Base-by-base conservation (phyloP, 768 basidiomycete genomes). In the Lenzites betulinus region DNA sequence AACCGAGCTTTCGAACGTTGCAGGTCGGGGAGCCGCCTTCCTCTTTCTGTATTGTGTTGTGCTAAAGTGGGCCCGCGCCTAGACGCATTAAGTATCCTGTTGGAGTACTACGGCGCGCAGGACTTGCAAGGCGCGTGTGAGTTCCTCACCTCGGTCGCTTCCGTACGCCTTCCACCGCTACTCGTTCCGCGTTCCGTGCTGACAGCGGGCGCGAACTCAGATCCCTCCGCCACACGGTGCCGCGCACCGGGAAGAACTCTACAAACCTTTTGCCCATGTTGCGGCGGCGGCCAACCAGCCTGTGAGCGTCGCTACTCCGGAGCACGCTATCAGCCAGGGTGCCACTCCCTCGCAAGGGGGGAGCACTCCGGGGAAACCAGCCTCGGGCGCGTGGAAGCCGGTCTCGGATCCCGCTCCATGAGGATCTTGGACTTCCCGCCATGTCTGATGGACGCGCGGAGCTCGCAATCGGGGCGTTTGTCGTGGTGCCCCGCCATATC, bases 51-150 rank as follows among this genome's bases (percentile, higher is more conserved):
- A 8, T 28, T 8, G 20, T 13, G 18, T 33, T 52, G 25, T 57
- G 20, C 15, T 18, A n/a, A 33, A 5, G 15, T 18, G 13, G 8
- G 4, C 12, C 11, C 25, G 49, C 13, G 2, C 22, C 38, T 53
- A 92, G 90, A 88, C 61, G 81, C 83, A 3, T 72, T 91, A 54
- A 74, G 77, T 54, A 84, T 91, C 41, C 75, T 92, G 33, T 75
- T 91, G 0, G 89, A 91, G 68, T 91, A 90, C 68, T 92, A 91
- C 71, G 74, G 76, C 16, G 82, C 82, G 0, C 89, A 89, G 68
- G 86, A 88, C 63, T 67, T 75, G 13, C 74, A 78, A 54, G 70
- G 63, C 16, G 71, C 73, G 3, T 48, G 62, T 35, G 47, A 62
- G 15, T 56, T 78, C 80, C 73, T 90, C 36, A 70, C 77, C 26